phyloP scores from a whole-genome alignment of 2,329 filamentous ascomycete species.

The Colletotrichum scovillei region DNA sequence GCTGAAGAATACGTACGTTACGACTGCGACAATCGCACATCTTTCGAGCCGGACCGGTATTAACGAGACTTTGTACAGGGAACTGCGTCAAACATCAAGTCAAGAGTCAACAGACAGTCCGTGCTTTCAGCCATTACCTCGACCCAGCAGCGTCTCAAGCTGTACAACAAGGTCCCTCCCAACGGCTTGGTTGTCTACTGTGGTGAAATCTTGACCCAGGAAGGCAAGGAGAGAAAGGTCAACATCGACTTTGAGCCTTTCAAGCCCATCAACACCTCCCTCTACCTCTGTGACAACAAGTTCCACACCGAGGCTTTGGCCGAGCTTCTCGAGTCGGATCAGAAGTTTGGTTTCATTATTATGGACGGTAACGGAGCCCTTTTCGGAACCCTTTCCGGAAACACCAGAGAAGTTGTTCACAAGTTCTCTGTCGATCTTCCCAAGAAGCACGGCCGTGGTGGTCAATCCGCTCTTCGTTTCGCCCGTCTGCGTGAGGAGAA shows the following conservation, averaged over 20 bases:
- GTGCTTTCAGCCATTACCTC: slow-evolving; percentile 98
- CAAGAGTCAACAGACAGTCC: slow-evolving; percentile 97
- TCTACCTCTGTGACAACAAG: slow-evolving; percentile 99
- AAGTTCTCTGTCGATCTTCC: slow-evolving; percentile 99
- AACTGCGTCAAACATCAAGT: slow-evolving; percentile 99
- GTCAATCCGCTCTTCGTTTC: slow-evolving; percentile 99
- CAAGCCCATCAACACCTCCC: slow-evolving; percentile 99
- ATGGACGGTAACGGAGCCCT: slow-evolving; percentile 99
- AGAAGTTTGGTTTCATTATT: slow-evolving; percentile 99
- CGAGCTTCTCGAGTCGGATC: slow-evolving; percentile 97
- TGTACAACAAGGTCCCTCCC: slow-evolving; percentile 98
- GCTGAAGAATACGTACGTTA: slow-evolving; percentile 96
- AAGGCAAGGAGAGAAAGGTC: slow-evolving; percentile 99
- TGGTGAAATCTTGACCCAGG: slow-evolving; percentile 98
- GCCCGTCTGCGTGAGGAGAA: slow-evolving; percentile 99
- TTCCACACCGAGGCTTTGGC: slow-evolving; percentile 98
- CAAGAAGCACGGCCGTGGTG: slow-evolving; percentile 99
- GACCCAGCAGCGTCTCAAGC: slow-evolving; percentile 97
- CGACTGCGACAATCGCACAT: background rate
- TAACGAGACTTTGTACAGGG: slow-evolving; percentile 68
- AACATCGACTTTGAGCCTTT: slow-evolving; percentile 99
- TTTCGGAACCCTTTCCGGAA: slow-evolving; percentile 96
- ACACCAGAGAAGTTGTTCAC: slow-evolving; percentile 95
- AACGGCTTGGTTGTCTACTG: slow-evolving; percentile 99
- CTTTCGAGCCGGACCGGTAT: slow-evolving; percentile 34